Conservation (phyloP, 2,329 filamentous ascomycete genomes). For the Aureobasidium leucospermi region DNA sequence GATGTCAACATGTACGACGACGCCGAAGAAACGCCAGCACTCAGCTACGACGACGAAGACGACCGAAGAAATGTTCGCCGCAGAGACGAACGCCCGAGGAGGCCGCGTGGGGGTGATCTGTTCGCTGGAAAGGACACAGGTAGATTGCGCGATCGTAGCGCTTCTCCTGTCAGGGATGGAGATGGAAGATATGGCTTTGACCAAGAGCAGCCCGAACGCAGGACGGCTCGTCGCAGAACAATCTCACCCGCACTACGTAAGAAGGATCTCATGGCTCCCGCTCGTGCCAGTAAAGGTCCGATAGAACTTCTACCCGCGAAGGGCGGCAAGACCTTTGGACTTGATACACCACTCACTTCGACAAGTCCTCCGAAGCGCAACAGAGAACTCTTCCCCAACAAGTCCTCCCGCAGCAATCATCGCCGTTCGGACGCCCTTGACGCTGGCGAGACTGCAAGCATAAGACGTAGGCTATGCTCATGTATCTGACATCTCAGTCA, state of each 20-base stretch:
- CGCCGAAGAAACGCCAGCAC: conserved; percentile 40
- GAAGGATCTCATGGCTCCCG: conserved; percentile 14
- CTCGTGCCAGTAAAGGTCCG: conserved; percentile 17
- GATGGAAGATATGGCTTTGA: conserved; percentile 42
- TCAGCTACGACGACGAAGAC: conserved; percentile 19
- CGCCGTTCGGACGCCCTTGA: conserved; percentile 38
- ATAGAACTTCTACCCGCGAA: conserved; percentile 13
- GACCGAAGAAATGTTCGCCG: conserved; percentile 21
- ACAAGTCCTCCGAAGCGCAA: conserved; percentile 21
- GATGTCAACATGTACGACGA: conserved; percentile 82
- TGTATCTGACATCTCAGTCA: neutral
- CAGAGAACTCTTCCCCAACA: conserved; percentile 36
- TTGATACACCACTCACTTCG: conserved; percentile 1
- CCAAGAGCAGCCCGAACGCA: conserved; percentile 41
- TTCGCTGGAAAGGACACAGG: conserved; percentile 30
- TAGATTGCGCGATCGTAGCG: conserved; percentile 51
- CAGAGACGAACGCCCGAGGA: conserved; percentile 11
- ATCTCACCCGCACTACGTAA: conserved; percentile 27
- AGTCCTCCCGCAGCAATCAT: conserved; percentile 31
- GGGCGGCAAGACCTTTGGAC: conserved; percentile 8
- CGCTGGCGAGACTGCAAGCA: conserved; percentile 19
- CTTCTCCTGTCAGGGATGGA: conserved; percentile 46
- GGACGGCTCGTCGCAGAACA: conserved; percentile 37
- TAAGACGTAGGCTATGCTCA: conserved; percentile 11
- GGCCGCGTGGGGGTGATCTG: conserved; percentile 22